phyloP scores from a whole-genome alignment of 2,329 filamentous ascomycete species.

The Fusarium sp. region DNA sequence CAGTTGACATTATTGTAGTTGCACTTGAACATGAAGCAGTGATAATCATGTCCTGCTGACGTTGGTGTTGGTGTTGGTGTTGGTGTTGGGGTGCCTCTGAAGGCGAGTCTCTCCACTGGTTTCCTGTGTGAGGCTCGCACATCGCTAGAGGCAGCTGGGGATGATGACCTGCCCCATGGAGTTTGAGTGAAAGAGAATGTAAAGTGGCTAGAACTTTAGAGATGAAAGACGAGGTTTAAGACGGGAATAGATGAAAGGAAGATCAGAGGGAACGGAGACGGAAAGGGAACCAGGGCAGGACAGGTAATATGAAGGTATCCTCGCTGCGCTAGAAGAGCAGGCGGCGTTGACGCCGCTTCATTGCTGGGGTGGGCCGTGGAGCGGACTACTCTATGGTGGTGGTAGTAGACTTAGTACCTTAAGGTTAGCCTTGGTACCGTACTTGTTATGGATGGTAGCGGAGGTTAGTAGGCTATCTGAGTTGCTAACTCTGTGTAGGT shows the following conservation, averaged over 20 bases:
- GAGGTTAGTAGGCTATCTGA: constrained; percentile 22
- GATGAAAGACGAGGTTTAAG: not conserved
- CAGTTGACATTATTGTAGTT: constrained; percentile 2
- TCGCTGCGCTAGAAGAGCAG: constrained; percentile 42
- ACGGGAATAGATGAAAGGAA: not conserved
- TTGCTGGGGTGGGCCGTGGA: constrained; percentile 41
- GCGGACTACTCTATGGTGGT: constrained; percentile 12
- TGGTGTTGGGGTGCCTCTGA: constrained; percentile 10
- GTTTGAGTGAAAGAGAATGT: not conserved
- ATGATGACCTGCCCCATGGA: constrained; percentile 34
- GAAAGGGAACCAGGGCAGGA: constrained; percentile 18
- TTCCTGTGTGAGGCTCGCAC: constrained; percentile 38
- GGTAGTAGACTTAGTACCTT: not conserved
- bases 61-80: not conserved
- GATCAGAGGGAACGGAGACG: constrained; percentile 7
- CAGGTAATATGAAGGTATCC: constrained; percentile 45
- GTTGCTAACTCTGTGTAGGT: constrained; percentile 1
- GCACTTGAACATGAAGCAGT: not conserved
- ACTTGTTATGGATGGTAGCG: not conserved
- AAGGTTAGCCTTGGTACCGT: constrained; percentile 15
- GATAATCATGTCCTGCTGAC: not conserved
- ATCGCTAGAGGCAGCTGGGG: constrained; percentile 27
- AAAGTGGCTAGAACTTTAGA: not conserved
- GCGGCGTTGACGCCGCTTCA: constrained; percentile 43
- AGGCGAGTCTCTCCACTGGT: constrained; percentile 29